phyloP scores from a whole-genome alignment of 1,139 yeast genomes.

The Meyerozyma carpophila region DNA sequence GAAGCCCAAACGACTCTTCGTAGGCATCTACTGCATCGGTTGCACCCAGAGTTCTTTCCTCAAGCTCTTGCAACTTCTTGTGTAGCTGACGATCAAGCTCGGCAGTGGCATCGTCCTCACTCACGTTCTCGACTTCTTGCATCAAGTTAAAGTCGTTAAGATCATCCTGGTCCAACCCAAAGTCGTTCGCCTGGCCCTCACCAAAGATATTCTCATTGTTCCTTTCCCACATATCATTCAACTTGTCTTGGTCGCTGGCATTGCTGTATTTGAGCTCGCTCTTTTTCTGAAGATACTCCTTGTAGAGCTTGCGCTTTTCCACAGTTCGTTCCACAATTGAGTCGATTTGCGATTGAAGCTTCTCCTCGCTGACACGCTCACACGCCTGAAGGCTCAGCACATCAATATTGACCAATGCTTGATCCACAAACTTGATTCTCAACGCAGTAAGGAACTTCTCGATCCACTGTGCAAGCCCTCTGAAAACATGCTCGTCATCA shows the following conservation, averaged over 20 bases:
- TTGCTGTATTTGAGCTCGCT: conserved; percentile 9
- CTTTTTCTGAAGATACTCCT: conserved; percentile 24
- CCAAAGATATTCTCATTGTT: conserved; percentile 41
- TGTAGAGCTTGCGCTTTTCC: conserved; percentile 27
- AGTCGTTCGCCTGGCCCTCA: conserved; percentile 35
- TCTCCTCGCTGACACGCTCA: conserved; percentile 15
- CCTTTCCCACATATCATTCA: conserved; percentile 47
- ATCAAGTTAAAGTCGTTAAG: conserved; percentile 45
- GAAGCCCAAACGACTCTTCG: conserved; percentile 2
- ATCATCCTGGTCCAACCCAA: conserved; percentile 59
- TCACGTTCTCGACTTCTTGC: conserved; percentile 13
- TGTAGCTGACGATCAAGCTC: conserved; percentile 9
- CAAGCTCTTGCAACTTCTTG: conserved; percentile 5
- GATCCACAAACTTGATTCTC: conserved; percentile 55
- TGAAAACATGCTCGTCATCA: conserved; percentile 69
- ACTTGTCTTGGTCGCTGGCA: conserved; percentile 22
- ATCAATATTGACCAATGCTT: conserved; percentile 38
- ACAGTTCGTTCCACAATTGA: conserved; percentile 23
- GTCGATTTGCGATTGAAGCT: conserved; percentile 27
- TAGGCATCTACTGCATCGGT: conserved; percentile 11
- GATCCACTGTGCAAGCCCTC: conserved; percentile 65
- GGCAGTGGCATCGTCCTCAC: neutral
- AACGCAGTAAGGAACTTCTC: conserved; percentile 52
- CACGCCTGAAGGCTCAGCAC: conserved; percentile 20
- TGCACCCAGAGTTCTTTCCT: neutral